Evolutionary conservation across 345 rosid genomes (phyloP).

Genomic region (Sisymbrium irio): DNA sequence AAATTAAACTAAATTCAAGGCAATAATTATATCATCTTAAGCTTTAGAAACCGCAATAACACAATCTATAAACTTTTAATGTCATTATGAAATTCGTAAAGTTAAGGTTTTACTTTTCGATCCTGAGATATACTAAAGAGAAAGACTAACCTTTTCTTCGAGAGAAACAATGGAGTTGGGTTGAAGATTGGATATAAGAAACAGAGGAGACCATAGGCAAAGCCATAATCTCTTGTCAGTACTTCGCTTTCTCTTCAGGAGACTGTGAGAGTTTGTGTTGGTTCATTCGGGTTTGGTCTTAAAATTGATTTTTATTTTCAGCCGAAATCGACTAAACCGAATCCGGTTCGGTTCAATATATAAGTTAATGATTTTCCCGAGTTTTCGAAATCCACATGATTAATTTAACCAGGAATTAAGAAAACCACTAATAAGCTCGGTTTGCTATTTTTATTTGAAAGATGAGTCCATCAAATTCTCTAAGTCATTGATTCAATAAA

Average conservation of each 20-base stretch:
- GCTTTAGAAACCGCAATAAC: neutral
- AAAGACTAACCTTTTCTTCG: slow-evolving; percentile 19
- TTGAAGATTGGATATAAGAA: slow-evolving; percentile 15
- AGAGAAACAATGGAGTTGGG: slow-evolving; percentile 8
- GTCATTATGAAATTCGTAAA: neutral
- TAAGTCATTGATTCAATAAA: slow-evolving; percentile 24
- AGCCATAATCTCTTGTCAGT: slow-evolving; percentile 16
- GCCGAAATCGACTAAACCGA: neutral
- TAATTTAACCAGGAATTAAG: neutral
- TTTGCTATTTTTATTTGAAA: slow-evolving; percentile 27
- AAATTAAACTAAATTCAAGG: neutral
- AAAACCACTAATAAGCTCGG: slow-evolving; percentile 16
- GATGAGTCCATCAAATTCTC: slow-evolving; percentile 32
- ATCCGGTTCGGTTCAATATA: neutral
- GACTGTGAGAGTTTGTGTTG: slow-evolving; percentile 4
- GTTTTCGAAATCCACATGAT: neutral
- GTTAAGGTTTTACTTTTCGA: neutral
- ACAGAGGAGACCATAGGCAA: slow-evolving; percentile 29
- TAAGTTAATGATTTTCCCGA: neutral
- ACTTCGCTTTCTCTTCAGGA: slow-evolving; percentile 8
- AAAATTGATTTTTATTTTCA: neutral
- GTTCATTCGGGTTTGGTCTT: neutral
- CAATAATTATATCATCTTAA: neutral
- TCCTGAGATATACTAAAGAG: neutral
- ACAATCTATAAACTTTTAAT: neutral